Evolutionary conservation across 1,284 basidiomycete genomes (phyloP), one percentile per base, ranked within the genome.

Genomic region (Ustilago lituana): DNA sequence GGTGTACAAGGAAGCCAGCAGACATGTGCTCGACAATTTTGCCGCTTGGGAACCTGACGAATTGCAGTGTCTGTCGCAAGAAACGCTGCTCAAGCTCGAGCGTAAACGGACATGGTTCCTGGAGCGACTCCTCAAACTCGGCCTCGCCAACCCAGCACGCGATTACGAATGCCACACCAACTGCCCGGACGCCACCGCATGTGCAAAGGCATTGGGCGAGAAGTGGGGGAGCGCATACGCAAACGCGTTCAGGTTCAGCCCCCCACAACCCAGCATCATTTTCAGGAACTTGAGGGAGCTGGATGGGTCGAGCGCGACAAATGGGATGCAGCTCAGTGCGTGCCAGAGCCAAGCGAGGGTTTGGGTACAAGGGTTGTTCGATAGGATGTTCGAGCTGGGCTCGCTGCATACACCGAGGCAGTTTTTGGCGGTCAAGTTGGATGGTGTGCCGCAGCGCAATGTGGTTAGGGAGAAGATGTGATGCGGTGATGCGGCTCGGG

Each of bases 221-320:
- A 94, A 94, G 81, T 97, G 93, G 92, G 85, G 88, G 37, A 90
- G 91, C 75, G 93, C 92, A 0, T 94, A 94, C 77, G 87, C 89
- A 48, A 88, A 91, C 14, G 90, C 93, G 15, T 92, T 93, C 79
- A 87, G 93, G 39, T 95, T 93, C 81, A 93, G 91, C 89, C 11
- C 92, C 89, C 62, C 92, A 5, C 83, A 78, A 33, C 79, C 80
- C 15, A 63, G 50, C 9, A 55, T 49, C 10, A 93, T 94, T 19
- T 74, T 66, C 48, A 35, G 71, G 19, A 54, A 74, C 37, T 35
- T 76, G 15, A 44, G 74, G 15, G 74, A 76, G 24, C 37, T 71
- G n/a, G 74, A 76, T 14, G 48, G 48, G n/a, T n/a, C n/a, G 6
- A 41, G 17, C 5, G 45, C 23, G 4, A 39, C 32, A 1, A 27